Evolutionary conservation across 2,329 filamentous ascomycete genomes (phyloP).

Genomic region (Tolypocladium paradoxum): DNA sequence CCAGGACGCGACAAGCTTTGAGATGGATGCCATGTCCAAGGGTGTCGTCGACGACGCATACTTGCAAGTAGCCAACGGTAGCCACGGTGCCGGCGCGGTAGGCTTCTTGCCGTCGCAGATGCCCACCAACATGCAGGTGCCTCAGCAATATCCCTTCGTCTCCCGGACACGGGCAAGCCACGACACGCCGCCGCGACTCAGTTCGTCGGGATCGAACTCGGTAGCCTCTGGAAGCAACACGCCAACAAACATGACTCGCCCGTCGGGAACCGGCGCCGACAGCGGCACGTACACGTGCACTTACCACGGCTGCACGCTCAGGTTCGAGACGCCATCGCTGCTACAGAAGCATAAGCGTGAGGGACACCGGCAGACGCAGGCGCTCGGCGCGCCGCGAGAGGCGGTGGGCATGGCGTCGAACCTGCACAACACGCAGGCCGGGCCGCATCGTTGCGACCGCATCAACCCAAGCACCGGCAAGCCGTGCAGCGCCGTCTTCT

Average conservation of each 20-base stretch:
- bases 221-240: slow-evolving; percentile 23
- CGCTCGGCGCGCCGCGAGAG: slow-evolving; percentile 15
- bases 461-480: slow-evolving; percentile 94
- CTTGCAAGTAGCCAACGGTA: slow-evolving; percentile 5
- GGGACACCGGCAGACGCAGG: slow-evolving; percentile 68
- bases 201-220: slow-evolving; percentile 34
- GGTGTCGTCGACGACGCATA: slow-evolving; percentile 11
- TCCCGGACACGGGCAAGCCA: slow-evolving; percentile 23
- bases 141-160: slow-evolving; percentile 43
- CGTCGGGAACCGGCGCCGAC: slow-evolving; percentile 57
- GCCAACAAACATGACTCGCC: slow-evolving; percentile 33
- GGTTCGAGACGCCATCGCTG: slow-evolving; percentile 78
- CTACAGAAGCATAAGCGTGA: slow-evolving; percentile 95
- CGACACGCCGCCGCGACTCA: slow-evolving; percentile 26
- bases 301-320: slow-evolving; percentile 78
- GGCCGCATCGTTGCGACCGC: slow-evolving; percentile 84
- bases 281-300: slow-evolving; percentile 92
- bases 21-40: slow-evolving; percentile 29
- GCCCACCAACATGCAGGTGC: slow-evolving; percentile 28
- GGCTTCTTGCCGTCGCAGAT: slow-evolving; percentile 21
- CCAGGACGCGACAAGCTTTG: slow-evolving; percentile 38
- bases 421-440: slow-evolving; percentile 74
- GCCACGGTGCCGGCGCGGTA: background rate
- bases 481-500: slow-evolving; percentile 89
- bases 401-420: slow-evolving; percentile 35